Percentiles rank a stretch among this genome's conserved stretches.
These are phyloP conservation scores for Cytospora piceicola DNA, from an alignment of 2,329 filamentous ascomycete genomes.

Conservation along the genomic window DNA sequence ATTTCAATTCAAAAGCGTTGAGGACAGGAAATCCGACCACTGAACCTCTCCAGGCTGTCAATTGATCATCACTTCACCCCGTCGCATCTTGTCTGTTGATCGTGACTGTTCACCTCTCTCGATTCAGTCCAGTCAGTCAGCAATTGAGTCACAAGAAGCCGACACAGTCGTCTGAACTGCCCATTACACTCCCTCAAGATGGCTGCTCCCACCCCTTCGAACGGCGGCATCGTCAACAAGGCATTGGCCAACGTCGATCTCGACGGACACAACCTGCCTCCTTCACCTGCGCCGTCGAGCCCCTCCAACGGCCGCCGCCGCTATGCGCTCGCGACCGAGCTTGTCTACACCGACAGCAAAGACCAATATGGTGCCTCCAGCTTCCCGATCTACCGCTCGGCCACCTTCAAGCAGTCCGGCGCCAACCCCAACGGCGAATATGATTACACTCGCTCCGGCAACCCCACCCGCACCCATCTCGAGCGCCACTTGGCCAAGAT, in stretches of 20 bases:
- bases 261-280: constrained; percentile 83
- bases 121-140: constrained; percentile 2
- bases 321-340: constrained; percentile 92
- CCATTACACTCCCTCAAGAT: constrained; percentile 11
- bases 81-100: constrained; percentile 14
- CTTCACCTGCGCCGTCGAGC: constrained; percentile 90
- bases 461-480: constrained; percentile 93
- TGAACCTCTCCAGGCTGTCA: constrained; percentile 9
- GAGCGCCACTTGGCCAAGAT: constrained; percentile 98
- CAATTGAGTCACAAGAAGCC: constrained; percentile 17
- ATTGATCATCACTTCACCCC: constrained; percentile 4
- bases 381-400: constrained; percentile 96
- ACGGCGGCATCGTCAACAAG: constrained; percentile 39
- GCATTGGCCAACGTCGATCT: constrained; percentile 69
- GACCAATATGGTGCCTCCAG: constrained; percentile 98
- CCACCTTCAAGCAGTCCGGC: constrained; percentile 94
- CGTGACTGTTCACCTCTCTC: constrained; percentile 17
- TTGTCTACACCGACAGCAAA: constrained; percentile 93
- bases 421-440: constrained; percentile 85
- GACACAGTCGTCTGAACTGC: not conserved
- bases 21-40: not conserved
- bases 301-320: constrained; percentile 79
- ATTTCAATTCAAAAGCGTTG: not conserved
- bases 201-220: constrained; percentile 21
- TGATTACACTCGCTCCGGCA: constrained; percentile 97